Evolutionary conservation across 2,329 filamentous ascomycete species (phyloP), one percentile per base, ranked within the genome.

Genomic region (Fusarium bulbicola): DNA sequence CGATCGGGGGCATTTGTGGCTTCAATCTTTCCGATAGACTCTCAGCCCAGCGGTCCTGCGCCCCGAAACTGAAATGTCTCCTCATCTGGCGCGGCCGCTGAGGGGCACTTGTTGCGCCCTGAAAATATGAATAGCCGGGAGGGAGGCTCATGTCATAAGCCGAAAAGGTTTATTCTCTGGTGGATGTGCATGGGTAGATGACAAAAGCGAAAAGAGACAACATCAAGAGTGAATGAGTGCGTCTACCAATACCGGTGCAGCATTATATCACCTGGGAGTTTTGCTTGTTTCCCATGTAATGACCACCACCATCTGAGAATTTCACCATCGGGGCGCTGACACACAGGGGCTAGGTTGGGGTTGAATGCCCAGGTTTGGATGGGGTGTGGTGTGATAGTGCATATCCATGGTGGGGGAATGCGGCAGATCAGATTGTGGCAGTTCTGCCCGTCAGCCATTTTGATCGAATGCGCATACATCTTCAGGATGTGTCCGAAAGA

Each of bases 361-460:
- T 37, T 36, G 32, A 34, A 37, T 28, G 37, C 24, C 34, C 20
- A 53, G 50, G 24, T 28, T 18, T 32, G 13, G 36, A 56, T 28
- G 45, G 65, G 60, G 50, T 59, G 57, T 34, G 45, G 24, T 53
- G 58, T 56, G 26, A 43, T 60, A 39, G 34, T 60, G 62, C 52
- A 66, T 66, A 56, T 42, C 26, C 32, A 59, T 71, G 45, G 70
- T 73, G 70, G 70, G 70, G 70, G 66, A 59, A 45, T 46, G 53
- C 46, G 56, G 70, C 61, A 73, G 70, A 73, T 73, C 65, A 66
- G 58, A 70, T 70, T 70, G 61, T 69, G 65, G 61, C 59, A 66
- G 53, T 66, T 47, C 56, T 47, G 66, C 57, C 63, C 59, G 61
- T 70, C 46, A 63, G 37, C 61, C 58, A 58, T 59, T 64, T 54